Evolutionary conservation across 2,329 filamentous ascomycete genomes (phyloP).

Genomic region (Fonsecaea erecta): DNA sequence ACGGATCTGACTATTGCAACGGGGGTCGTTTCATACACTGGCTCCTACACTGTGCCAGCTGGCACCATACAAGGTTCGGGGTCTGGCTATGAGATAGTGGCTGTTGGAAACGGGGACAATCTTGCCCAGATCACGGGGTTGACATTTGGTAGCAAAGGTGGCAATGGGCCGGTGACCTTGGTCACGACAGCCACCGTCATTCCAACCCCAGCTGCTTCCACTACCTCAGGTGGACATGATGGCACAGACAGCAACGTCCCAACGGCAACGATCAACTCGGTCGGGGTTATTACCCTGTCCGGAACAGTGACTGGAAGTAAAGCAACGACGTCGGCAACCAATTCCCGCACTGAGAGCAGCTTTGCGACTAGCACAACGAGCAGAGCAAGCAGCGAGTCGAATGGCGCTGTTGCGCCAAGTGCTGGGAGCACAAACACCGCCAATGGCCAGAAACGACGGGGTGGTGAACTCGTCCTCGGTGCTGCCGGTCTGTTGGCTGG

Average conservation of each 20-base stretch:
- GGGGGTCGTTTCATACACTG: slow-evolving; percentile 19
- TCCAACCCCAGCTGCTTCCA: not conserved
- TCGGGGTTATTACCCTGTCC: slow-evolving; percentile 6
- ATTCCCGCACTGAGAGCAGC: slow-evolving; percentile 4
- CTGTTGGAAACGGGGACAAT: slow-evolving; percentile 4
- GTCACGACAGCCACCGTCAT: slow-evolving; percentile 8
- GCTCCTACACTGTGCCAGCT: slow-evolving; percentile 20
- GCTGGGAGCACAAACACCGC: slow-evolving; percentile 25
- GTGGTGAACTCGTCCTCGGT: slow-evolving; percentile 17
- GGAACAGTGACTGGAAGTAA: slow-evolving; percentile 12
- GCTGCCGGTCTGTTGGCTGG: slow-evolving; percentile 25
- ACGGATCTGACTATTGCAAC: slow-evolving; percentile 22
- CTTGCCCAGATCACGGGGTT: slow-evolving; percentile 19
- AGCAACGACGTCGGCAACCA: not conserved
- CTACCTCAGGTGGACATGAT: not conserved
- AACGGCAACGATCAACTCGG: slow-evolving; percentile 13
- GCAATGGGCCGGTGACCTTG: slow-evolving; percentile 15
- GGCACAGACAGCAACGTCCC: slow-evolving; percentile 3
- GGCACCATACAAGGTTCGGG: slow-evolving; percentile 19
- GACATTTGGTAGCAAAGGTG: slow-evolving; percentile 1
- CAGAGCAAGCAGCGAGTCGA: slow-evolving; percentile 2
- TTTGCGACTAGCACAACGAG: slow-evolving; percentile 15
- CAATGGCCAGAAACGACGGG: slow-evolving; percentile 9
- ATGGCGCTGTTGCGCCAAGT: slow-evolving; percentile 3
- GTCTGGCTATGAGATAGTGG: slow-evolving; percentile 17